phyloP scores from a whole-genome alignment of 1,284 basidiomycete genomes.

The Ceratobasidium papillatum region DNA sequence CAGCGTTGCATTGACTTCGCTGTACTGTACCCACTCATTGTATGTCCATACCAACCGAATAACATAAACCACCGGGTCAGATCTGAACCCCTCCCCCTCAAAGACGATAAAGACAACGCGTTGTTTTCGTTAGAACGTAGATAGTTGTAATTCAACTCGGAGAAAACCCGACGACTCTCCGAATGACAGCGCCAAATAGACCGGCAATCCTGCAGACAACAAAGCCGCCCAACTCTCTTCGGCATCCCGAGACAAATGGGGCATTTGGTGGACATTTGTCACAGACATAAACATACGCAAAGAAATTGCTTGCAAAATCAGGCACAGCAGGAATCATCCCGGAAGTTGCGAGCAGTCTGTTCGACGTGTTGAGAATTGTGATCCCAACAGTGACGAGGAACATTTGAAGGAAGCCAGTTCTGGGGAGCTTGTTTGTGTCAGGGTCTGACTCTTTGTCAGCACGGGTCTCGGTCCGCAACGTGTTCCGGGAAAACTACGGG shows the following conservation, averaged over 20 bases:
- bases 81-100: background rate
- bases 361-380: constrained; percentile 22
- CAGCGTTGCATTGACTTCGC: background rate
- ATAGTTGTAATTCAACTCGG: background rate
- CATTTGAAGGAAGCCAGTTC: constrained; percentile 1
- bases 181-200: constrained; percentile 9
- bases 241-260: constrained; percentile 12
- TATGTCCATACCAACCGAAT: background rate
- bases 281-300: background rate
- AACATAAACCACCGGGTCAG: background rate
- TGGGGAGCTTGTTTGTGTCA: background rate
- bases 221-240: constrained; percentile 1
- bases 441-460: constrained; percentile 1
- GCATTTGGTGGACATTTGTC: background rate
- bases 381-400: constrained; percentile 14
- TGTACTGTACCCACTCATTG: background rate
- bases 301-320: background rate
- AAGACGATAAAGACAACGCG: background rate
- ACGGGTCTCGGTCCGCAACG: constrained; percentile 22
- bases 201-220: constrained; percentile 4
- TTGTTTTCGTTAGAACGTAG: background rate
- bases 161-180: constrained; percentile 31
- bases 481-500: constrained; percentile 37
- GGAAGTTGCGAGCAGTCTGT: background rate
- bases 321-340: background rate